Base-by-base conservation (phyloP, 139 green algal genomes). In the Micromonas pusilla region DNA sequence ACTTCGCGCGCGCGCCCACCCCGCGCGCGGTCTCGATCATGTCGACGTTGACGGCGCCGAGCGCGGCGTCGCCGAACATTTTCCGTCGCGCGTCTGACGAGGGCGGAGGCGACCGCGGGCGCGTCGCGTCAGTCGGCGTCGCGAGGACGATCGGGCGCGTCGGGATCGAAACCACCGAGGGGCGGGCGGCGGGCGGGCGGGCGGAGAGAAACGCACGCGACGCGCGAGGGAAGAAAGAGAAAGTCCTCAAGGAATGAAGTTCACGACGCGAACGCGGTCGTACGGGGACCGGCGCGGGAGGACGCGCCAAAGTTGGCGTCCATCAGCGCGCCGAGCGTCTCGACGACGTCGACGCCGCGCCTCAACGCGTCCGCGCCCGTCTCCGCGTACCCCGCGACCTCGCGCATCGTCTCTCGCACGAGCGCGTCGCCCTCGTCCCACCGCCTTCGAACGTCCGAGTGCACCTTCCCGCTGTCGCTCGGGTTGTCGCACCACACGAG, bases 1-100 rank as follows among this genome's bases (percentile, higher is more conserved):
- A 94, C 85, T 97, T 97, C 26, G 87, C 92, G 16, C 88, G 86
- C 25, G 86, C 80, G 33, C 87, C 88, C 4, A 91, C 82, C 0
- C 83, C 89, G n/a, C 81, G 79, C 23, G 90, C 90, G 0, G 85
- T 52, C 28, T 80, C 45, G 0, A 96, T 78, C 92, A 97, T 97
- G 0, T 66, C 25, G 30, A 96, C 37, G 83, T 93, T 97, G 2
- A 62, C 20, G 0, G 76, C 77, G 0, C 93, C 91, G 33, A 97
- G 78, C 0, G 79, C 91, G 1, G 57, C 83, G 67, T 92, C 87
- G 0, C 89, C 89, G 84, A 91, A 95, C 68, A 93, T 83, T 6
- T 75, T 71, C 38, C 80, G 31, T 28, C 66, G 20, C 32, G 23
- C 9, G 2, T 39, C n/a, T n/a, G n/a, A n/a, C n/a, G n/a, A n/a